These are phyloP conservation scores for Avena atlantica DNA, from an alignment of 176 grass and related monocot species.

Conservation along the genomic window DNA sequence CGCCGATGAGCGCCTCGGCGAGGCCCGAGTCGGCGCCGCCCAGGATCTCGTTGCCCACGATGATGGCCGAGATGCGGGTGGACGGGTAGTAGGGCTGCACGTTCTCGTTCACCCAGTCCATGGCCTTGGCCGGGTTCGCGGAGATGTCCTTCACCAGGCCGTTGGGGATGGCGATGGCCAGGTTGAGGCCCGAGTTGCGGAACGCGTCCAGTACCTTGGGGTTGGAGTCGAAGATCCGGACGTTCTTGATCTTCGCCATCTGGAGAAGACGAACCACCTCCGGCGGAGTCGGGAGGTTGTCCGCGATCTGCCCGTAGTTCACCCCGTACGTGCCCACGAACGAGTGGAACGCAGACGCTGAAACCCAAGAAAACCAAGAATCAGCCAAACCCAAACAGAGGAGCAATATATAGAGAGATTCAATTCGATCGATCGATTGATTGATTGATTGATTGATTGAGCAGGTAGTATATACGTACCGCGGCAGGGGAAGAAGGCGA, in stretches of 20 bases:
- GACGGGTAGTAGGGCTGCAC: constrained; percentile 68
- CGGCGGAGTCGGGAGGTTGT: constrained; percentile 61
- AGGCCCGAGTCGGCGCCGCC: constrained; percentile 62
- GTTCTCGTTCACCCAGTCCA: constrained; percentile 70
- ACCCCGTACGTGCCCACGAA: constrained; percentile 74
- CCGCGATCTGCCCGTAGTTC: constrained; percentile 77
- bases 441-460: not conserved
- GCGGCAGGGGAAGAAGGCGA: constrained; percentile 34
- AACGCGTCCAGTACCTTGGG: constrained; percentile 62
- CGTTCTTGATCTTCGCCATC: constrained; percentile 56
- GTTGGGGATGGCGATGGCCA: constrained; percentile 72
- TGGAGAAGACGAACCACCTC: constrained; percentile 62
- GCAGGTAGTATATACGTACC: not conserved
- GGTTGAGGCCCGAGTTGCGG: constrained; percentile 57
- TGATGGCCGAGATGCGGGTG: constrained; percentile 68
- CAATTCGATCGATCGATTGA: too few species aligned
- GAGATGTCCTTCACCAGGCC: constrained; percentile 59
- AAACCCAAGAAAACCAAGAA: not conserved
- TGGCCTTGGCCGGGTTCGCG: constrained; percentile 47
- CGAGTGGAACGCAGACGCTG: constrained; percentile 12
- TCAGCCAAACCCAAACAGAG: too few species aligned
- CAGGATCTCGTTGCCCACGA: constrained; percentile 89
- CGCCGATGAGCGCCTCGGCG: constrained; percentile 64
- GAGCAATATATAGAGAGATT: too few species aligned
- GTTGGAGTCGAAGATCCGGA: constrained; percentile 77